phyloP scores from a whole-genome alignment of 768 basidiomycete species.

The Kwoniella europaea region DNA sequence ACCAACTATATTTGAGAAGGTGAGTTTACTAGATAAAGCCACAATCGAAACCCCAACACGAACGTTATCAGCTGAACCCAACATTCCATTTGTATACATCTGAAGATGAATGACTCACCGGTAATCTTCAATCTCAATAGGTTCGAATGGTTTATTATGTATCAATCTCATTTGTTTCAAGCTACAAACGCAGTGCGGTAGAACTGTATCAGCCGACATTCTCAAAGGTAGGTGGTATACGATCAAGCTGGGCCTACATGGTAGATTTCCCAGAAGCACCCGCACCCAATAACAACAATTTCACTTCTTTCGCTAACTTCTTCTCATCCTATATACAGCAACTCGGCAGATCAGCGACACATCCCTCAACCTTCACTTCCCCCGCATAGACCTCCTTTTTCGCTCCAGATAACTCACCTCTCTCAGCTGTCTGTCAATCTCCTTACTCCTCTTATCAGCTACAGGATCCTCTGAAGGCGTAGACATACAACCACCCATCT shows the following conservation, averaged over 20 bases:
- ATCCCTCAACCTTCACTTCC: not conserved
- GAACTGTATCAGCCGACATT: not conserved
- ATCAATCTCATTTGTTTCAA: slow-evolving; percentile 94
- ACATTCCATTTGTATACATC: too few relatives aligned
- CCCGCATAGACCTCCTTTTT: not conserved
- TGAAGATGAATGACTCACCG: slow-evolving; percentile 26
- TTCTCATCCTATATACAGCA: slow-evolving; percentile 68
- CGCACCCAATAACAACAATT: slow-evolving; percentile 88
- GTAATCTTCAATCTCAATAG: slow-evolving; percentile 82
- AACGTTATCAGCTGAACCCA: too few relatives aligned
- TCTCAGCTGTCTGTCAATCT: slow-evolving; percentile 70
- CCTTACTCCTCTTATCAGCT: slow-evolving; percentile 66
- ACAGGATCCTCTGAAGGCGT: slow-evolving; percentile 66
- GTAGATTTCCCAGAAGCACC: slow-evolving; percentile 95
- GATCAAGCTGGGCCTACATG: slow-evolving; percentile 58
- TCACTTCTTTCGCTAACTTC: slow-evolving; percentile 64
- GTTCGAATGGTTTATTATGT: slow-evolving; percentile 80
- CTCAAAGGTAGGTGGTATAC: not conserved
- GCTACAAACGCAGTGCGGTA: slow-evolving; percentile 2
- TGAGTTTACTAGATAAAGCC: slow-evolving; percentile 68
- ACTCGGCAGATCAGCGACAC: slow-evolving; percentile 5
- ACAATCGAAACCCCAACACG: not conserved
- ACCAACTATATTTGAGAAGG: slow-evolving; percentile 87
- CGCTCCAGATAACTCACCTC: slow-evolving; percentile 45
- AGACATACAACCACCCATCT: slow-evolving; percentile 82